Evolutionary conservation across 164 flowering plant genomes (phyloP), one percentile per base, ranked within the genome.

Genomic region (Magnolia changhungtana): DNA sequence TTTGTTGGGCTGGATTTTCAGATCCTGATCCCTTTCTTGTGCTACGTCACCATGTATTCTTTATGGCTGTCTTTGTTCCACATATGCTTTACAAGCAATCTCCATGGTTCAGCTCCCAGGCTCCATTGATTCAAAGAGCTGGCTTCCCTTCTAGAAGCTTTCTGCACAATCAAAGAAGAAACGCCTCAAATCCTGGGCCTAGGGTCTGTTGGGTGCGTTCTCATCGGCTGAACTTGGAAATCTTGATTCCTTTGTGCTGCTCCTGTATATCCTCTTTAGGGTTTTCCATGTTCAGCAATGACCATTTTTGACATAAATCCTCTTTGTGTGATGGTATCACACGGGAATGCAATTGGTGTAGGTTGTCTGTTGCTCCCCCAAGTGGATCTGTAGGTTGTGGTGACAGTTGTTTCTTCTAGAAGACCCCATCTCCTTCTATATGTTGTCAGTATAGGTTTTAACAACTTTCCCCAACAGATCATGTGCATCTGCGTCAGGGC

Each of bases 141-240:
- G 29, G 27, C 69, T 24, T 66, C 31, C 69, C 21, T 66, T 5
- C 14, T 66, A 14, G 29, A 66, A 27, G 8, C 29, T 11, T 66
- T 66, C 27, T 66, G 29, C 29, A 24, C 69, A 66, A 8, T 69
- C 20, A 37, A 69, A 9, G 13, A 69, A 37, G 50, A 18, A 37
- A 69, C 50, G 50, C 71, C 8, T 29, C 49, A 21, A 70, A 70
- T 49, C 58, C 29, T 18, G 59, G 58, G n/a, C 45, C 11, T 70
- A n/a, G 69, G 73, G 37, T 77, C 61, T 37, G 20, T 69, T 67
- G 61, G 13, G 72, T 6, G 61, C 24, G 3, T 50, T 75, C 29
- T 21, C 27, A 21, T 50, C 29, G 27, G 63, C 37, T 7, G 45
- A 11, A 61, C 13, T 49, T n/a, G 13, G 6, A 24, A 50, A 50